Base-by-base conservation (phyloP, 1,139 yeast genomes). In the Sugiyamaella neomexicana region DNA sequence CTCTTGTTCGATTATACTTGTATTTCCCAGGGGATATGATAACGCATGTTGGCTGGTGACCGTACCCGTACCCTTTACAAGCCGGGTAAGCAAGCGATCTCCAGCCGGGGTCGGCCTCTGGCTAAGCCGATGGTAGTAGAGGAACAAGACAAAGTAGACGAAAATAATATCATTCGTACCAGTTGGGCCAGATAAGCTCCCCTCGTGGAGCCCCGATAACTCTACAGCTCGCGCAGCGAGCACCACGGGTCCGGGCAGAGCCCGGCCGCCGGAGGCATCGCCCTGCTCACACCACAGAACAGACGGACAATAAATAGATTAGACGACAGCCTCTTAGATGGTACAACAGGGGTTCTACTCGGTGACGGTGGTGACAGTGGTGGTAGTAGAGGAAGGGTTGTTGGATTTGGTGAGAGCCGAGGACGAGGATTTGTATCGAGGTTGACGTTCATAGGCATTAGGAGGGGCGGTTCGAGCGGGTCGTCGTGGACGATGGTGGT, bases 401-500 rank as follows among this genome's bases (percentile, higher is more conserved):
- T 36, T 38, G 4, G 37, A 8, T 25, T 27, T 39, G n/a, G 45
- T 16, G 8, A 37, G 5, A 2, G 45, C 2, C 1, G 46, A 31
- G 1, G 50, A 25, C 2, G 36, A 23, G 10, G 52, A 42, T 42
- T 42, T 49, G 50, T 43, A 31, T 44, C 49, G 50, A 6, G 62
- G 62, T 40, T 58, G 58, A 16, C 62, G 47, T 55, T 73, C 76
- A 54, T 73, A 73, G 0, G 76, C 76, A 55, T 73, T 73, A 6
- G 73, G 73, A 27, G 55, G 51, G 12, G 59, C 60, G 37, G 43
- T 55, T 40, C 58, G 37, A n/a, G 17, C 38, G 20, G 50, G 57
- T 16, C 43, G 57, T 38, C 56, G 58, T 46, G 52, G 53, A 12
- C 46, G 56, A 25, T 31, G 44, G 38, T 55, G 65, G 5, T 38